These are phyloP conservation scores for Yarrowia sp. DNA, from an alignment of 805 yeast species.

Conservation along the genomic window DNA sequence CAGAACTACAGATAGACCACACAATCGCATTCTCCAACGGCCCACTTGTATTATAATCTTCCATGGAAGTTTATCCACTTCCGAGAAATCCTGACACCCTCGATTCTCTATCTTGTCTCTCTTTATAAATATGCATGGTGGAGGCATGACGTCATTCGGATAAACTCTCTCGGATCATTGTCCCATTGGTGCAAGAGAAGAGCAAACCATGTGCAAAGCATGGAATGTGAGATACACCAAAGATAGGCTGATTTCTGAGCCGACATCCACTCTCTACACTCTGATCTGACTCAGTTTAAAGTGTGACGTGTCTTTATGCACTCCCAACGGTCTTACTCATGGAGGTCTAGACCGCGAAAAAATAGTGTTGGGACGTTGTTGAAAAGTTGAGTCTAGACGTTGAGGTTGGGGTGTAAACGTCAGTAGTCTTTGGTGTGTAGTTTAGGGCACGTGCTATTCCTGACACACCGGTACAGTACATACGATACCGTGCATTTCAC, in stretches of 20 bases:
- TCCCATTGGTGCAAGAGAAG: not conserved
- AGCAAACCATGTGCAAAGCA: no score
- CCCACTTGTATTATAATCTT: not conserved
- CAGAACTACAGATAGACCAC: no score
- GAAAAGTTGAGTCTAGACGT: not conserved
- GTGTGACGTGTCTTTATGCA: not conserved
- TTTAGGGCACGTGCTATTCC: no score
- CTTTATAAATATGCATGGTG: not conserved
- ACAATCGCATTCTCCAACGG: no score
- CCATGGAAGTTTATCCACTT: not conserved
- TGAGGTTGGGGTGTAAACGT: not conserved
- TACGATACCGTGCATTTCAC: no score
- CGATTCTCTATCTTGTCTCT: not conserved
- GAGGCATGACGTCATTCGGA: constrained; percentile 11
- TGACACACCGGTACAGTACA: no score
- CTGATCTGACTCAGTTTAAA: no score
- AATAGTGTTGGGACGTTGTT: constrained; percentile 11
- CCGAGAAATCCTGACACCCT: not conserved
- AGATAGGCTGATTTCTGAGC: no score
- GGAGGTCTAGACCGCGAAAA: not conserved
- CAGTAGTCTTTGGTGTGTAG: no score
- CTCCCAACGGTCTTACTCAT: constrained; percentile 8
- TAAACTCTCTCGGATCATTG: constrained; percentile 1
- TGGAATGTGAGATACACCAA: no score
- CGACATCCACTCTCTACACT: no score